Conservation (phyloP, 208 protist genomes). For the Crithidia bombi region DNA sequence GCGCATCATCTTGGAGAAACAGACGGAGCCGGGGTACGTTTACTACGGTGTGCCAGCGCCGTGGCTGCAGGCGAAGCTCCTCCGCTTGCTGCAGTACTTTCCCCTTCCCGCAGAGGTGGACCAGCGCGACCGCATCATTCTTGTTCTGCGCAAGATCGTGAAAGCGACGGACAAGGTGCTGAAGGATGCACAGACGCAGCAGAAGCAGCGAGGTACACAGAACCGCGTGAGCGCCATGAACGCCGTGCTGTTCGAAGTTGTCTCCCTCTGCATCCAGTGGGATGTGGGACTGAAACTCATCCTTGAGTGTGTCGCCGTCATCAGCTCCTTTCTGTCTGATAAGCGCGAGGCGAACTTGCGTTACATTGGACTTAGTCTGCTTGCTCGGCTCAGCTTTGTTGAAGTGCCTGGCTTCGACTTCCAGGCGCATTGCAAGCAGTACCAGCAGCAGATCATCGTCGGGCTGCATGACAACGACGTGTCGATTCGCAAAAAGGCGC, state of each 20-base stretch:
- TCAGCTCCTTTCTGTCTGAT: constrained; percentile 89
- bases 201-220: constrained; percentile 84
- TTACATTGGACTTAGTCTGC: constrained; percentile 88
- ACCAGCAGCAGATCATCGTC: constrained; percentile 93
- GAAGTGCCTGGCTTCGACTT: constrained; percentile 68
- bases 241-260: constrained; percentile 97
- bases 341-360: constrained; percentile 92
- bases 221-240: constrained; percentile 98
- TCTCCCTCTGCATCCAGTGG: constrained; percentile 94
- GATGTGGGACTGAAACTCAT: constrained; percentile 84
- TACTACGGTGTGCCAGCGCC: constrained; percentile 98
- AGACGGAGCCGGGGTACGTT: constrained; percentile 94
- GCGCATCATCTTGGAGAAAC: constrained; percentile 88
- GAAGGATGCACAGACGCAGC: constrained; percentile 81
- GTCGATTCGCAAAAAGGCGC: constrained; percentile 96
- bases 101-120: constrained; percentile 76
- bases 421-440: constrained; percentile 79
- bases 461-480: constrained; percentile 97
- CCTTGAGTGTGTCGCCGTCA: constrained; percentile 73
- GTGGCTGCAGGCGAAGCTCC: constrained; percentile 98
- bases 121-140: constrained; percentile 54
- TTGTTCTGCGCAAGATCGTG: constrained; percentile 84
- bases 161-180: constrained; percentile 87
- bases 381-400: constrained; percentile 76
- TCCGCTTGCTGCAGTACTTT: constrained; percentile 97